Evolutionary conservation across 495 filamentous ascomycete genomes (phyloP), one percentile per base, ranked within the genome.

Genomic region (Lophium mytilinum): DNA sequence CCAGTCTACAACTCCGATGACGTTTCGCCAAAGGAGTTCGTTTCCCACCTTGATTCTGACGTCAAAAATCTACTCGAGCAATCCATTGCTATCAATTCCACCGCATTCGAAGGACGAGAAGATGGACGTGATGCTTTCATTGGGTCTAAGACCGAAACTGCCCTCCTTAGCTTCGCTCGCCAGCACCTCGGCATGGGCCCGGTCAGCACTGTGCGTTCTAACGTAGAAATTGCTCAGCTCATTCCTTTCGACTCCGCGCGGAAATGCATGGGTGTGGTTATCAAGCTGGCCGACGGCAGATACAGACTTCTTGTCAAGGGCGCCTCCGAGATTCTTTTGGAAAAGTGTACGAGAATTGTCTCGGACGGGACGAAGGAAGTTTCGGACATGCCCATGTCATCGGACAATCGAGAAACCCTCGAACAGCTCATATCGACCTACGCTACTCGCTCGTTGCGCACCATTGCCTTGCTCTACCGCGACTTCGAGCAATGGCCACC

Each of bases 401-500:
- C 41, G 10, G 69, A 72, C 12, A 62, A 69, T 49, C 55, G 55
- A 30, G 72, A 83, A 21, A 79, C 75, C 2, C 71, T 96, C 47
- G 76, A 79, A 40, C 71, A 73, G 14, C 75, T 87, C 46, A 95
- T 95, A 63, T 79, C 81, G 50, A 76, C 71, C 15, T 97, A 95
- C 66, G 92, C 90, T 14, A 79, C 80, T 11, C 81, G 85, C 11
- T 96, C 92, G 6, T 74, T 97, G 39, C 80, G 92, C 46, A 94
- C 92, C 11, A 95, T 97, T 67, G 88, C 84, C 24, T 76, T 96
- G 54, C 73, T 88, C 10, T 96, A 94, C 66, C 85, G 84, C 37
- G 92, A 97, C 60, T 96, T 94, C 65, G 83, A 90, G 12, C 81
- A 80, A 45, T 96, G 91, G 91, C 91, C 91, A 18, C 89, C 92